These are phyloP conservation scores for Hypsizygus marmoreus DNA, from an alignment of 768 basidiomycete species.

Conservation along the genomic window DNA sequence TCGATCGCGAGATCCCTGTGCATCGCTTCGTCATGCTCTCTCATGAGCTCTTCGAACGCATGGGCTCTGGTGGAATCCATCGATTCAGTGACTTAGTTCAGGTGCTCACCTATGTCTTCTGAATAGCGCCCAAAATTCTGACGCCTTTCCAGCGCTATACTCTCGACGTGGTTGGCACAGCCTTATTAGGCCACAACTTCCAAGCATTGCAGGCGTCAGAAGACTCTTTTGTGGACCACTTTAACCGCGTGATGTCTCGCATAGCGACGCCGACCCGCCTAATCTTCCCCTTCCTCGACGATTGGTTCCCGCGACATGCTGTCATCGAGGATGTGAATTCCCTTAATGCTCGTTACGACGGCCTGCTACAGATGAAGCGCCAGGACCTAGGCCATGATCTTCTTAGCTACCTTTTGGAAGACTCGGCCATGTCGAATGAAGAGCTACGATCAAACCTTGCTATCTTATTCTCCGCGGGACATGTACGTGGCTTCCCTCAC, in stretches of 20 bases:
- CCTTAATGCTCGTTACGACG: slow-evolving; percentile 27
- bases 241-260: slow-evolving; percentile 35
- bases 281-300: slow-evolving; percentile 33
- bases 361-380: slow-evolving; percentile 28
- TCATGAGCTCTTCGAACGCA: slow-evolving; percentile 30
- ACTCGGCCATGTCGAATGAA: slow-evolving; percentile 30
- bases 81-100: slow-evolving; percentile 28
- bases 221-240: slow-evolving; percentile 35
- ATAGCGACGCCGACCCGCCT: slow-evolving; percentile 36
- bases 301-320: slow-evolving; percentile 27
- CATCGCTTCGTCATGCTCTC: slow-evolving; percentile 32
- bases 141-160: slow-evolving; percentile 27
- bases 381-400: slow-evolving; percentile 34
- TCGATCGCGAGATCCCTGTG: slow-evolving; percentile 34
- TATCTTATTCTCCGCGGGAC: slow-evolving; percentile 41
- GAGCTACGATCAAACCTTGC: slow-evolving; percentile 39
- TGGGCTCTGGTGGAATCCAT: slow-evolving; percentile 29
- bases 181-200: slow-evolving; percentile 39
- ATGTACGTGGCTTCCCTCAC: slow-evolving; percentile 24
- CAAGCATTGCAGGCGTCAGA: slow-evolving; percentile 32
- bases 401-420: slow-evolving; percentile 36
- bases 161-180: slow-evolving; percentile 38
- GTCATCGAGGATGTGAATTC: slow-evolving; percentile 31
- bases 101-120: slow-evolving; percentile 11
- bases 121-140: background rate